Evolutionary conservation across 2,329 filamentous ascomycete genomes (phyloP).

Genomic region (Epichloe sp.): DNA sequence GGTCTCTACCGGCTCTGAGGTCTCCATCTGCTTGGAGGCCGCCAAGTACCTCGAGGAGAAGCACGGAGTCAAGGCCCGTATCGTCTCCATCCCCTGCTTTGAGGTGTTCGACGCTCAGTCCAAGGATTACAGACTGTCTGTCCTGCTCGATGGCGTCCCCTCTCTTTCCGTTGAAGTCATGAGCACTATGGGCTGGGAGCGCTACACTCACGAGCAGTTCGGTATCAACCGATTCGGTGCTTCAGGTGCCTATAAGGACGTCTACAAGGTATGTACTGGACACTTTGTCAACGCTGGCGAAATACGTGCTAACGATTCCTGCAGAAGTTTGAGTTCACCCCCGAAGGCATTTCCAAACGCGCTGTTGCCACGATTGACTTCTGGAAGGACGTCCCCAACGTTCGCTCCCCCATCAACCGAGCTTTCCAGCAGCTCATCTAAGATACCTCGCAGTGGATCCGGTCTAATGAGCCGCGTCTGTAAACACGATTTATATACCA

Average conservation of each 20-base stretch:
- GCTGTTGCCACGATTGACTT: conserved; percentile 86
- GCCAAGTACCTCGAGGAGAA: conserved; percentile 85
- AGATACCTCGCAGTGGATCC: conserved; percentile 12
- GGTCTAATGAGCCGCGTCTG: not conserved
- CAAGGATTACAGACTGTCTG: conserved; percentile 89
- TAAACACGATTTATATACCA: conserved; percentile 1
- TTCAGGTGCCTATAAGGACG: conserved; percentile 91
- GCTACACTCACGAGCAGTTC: conserved; percentile 98
- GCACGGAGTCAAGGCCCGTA: conserved; percentile 73
- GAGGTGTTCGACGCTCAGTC: conserved; percentile 90
- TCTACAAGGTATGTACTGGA: conserved; percentile 62
- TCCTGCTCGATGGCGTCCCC: conserved; percentile 89
- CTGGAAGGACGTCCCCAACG: conserved; percentile 85
- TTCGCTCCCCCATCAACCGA: conserved; percentile 86
- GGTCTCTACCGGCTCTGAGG: conserved; percentile 91
- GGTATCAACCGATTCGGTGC: conserved; percentile 98
- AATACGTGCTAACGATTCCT: conserved; percentile 23
- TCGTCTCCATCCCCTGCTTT: conserved; percentile 92
- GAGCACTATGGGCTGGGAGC: conserved; percentile 96
- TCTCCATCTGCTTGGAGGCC: conserved; percentile 83
- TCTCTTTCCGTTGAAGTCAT: conserved; percentile 91
- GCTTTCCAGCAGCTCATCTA: conserved; percentile 97
- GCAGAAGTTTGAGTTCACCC: conserved; percentile 97
- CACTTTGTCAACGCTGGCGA: not conserved
- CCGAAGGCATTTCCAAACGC: conserved; percentile 92